Percentiles rank a stretch among this genome's conserved stretches.
phyloP scores from a whole-genome alignment of 495 filamentous ascomycete species.

The Achaetomiella virescens region DNA sequence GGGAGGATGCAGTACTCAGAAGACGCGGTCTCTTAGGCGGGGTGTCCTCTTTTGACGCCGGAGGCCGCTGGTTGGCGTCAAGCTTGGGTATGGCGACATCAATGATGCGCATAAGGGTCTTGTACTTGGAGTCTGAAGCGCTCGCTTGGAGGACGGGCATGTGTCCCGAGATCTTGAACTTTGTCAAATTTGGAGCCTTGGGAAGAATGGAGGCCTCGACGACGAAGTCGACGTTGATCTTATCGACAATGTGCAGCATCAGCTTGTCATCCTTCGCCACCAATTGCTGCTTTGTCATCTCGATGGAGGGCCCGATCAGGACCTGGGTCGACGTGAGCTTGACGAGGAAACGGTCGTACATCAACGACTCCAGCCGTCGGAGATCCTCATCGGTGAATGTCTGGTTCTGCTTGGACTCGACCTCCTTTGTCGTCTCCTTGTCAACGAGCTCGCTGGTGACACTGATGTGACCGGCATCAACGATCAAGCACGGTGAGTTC shows the following conservation, averaged over 20 bases:
- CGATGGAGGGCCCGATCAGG: constrained; percentile 89
- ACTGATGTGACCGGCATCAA: constrained; percentile 93
- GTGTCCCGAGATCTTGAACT: constrained; percentile 83
- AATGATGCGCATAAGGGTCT: constrained; percentile 89
- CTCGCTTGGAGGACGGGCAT: constrained; percentile 87
- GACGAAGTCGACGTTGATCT: constrained; percentile 93
- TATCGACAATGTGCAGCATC: constrained; percentile 85
- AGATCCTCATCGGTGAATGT: constrained; percentile 85
- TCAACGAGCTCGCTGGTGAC: constrained; percentile 91
- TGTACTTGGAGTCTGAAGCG: constrained; percentile 92
- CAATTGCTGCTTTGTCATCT: constrained; percentile 82
- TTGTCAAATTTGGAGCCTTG: constrained; percentile 88
- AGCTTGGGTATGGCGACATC: constrained; percentile 91
- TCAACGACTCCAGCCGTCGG: constrained; percentile 74
- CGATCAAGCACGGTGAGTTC: constrained; percentile 76
- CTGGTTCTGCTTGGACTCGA: constrained; percentile 85
- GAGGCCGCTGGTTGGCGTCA: constrained; percentile 45
- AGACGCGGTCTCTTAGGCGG: constrained; percentile 52
- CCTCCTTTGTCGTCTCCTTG: constrained; percentile 74
- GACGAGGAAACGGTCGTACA: constrained; percentile 93
- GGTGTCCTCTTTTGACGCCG: constrained; percentile 13
- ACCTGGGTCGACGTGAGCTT: constrained; percentile 92
- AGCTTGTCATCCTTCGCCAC: constrained; percentile 59
- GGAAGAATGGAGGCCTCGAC: constrained; percentile 90
- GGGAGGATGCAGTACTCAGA: constrained; percentile 35